Evolutionary conservation across 768 basidiomycete genomes (phyloP), one percentile per base, ranked within the genome.

Genomic region (Russula sp.): DNA sequence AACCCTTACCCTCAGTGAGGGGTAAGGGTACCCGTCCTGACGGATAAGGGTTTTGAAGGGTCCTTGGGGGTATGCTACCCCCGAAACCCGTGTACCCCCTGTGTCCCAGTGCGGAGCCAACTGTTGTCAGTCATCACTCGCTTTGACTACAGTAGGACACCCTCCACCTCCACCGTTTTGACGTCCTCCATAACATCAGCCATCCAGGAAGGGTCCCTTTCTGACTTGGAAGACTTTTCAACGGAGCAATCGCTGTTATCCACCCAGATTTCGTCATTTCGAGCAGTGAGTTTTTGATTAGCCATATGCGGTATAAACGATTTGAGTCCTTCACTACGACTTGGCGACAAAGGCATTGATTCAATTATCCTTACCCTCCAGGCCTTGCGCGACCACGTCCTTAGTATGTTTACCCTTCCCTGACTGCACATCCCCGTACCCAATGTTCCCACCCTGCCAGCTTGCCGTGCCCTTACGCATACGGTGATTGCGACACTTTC

Each of bases 321-420:
- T 63, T 81, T 91, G 67, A 92, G 90, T 69, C 89, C 90, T 3
- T 83, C 88, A 2, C 79, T 94, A 26, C 84, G 82, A 54, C 78
- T 94, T 36, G 85, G 87, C 22, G 87, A 93, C 54, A 91, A 92
- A 1, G 84, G 87, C 26, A 89, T 94, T 68, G 81, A 91, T 62
- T 82, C 84, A 20, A 81, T 94, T n/a, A 80, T 93, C 16, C 75
- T 81, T 14, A 83, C 86, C 11, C 80, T 94, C 42, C 80, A 87
- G 70, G 75, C 81, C 30, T 82, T 94, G 44, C 85, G 92, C 14
- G 86, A 88, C 71, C 84, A 88, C 49, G 81, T 90, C 52, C 80
- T 93, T 49, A 86, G 90, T 90, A 71, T 62, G 84, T 75, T 36
- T 32, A 48, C 22, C 50, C 28, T 26, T 48, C 20, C 30, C 59